Percentiles rank a stretch among this genome's conserved stretches.
Conservation (phyloP, 1,139 yeast species). For the Suhomyces yuchorum region DNA sequence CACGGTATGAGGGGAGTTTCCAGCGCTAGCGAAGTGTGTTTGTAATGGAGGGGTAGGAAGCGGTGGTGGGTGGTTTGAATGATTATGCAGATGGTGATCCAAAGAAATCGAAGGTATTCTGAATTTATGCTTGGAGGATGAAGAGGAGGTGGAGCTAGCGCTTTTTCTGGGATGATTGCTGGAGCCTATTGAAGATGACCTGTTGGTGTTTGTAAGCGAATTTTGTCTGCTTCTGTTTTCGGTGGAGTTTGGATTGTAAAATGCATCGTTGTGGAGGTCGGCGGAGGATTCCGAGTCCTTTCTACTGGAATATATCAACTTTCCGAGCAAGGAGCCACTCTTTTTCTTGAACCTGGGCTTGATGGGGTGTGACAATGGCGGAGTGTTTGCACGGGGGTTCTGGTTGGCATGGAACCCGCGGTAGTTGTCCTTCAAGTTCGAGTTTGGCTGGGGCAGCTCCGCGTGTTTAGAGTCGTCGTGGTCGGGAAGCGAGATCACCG, state of each 20-base stretch:
- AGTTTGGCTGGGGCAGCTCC: background rate
- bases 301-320: constrained; percentile 46
- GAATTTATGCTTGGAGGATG: constrained; percentile 36
- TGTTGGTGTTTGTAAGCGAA: constrained; percentile 13
- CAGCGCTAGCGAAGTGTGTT: background rate
- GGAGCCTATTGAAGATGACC: constrained; percentile 15
- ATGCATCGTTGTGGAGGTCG: constrained; percentile 3
- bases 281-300: constrained; percentile 35
- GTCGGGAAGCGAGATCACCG: constrained; percentile 17
- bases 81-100: constrained; percentile 25
- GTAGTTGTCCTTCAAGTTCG: constrained; percentile 34
- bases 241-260: background rate
- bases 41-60: constrained; percentile 11
- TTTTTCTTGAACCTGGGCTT: constrained; percentile 51
- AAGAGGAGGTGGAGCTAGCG: constrained; percentile 23
- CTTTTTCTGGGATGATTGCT: constrained; percentile 19
- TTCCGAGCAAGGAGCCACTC: constrained; percentile 48
- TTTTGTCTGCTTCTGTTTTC: constrained; percentile 16
- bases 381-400: constrained; percentile 38
- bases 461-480: constrained; percentile 1
- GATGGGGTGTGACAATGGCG: constrained; percentile 54
- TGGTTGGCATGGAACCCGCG: constrained; percentile 53
- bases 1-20: constrained; percentile 5
- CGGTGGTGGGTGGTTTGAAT: constrained; percentile 8
- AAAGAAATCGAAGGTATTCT: constrained; percentile 40